Evolutionary conservation across 176 grass and related monocot species (phyloP).

Genomic region (Alopecurus myosuroides): DNA sequence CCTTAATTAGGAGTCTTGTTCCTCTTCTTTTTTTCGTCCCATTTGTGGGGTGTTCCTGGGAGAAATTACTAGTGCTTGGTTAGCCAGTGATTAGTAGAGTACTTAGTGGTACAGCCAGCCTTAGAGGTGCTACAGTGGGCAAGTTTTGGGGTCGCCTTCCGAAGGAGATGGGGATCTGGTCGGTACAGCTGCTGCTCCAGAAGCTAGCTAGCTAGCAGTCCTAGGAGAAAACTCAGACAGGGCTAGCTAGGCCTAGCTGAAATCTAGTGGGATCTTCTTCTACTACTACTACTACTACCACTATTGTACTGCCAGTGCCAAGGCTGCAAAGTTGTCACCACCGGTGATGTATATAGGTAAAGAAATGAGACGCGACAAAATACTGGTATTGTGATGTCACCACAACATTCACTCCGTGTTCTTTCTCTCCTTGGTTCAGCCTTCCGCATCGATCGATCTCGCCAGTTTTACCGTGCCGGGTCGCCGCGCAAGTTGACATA

Average conservation of each 20-base stretch:
- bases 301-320: constrained; percentile 34
- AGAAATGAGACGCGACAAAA: constrained; percentile 43
- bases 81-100: constrained; percentile 35
- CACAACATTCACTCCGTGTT: background rate
- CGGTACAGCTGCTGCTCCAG: constrained; percentile 10
- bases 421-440: background rate
- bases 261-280: constrained; percentile 54
- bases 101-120: constrained; percentile 3
- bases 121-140: constrained; percentile 26
- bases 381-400: constrained; percentile 12
- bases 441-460: constrained; percentile 1
- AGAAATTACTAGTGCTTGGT: constrained; percentile 1
- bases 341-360: constrained; percentile 52
- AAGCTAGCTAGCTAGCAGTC: background rate
- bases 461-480: background rate
- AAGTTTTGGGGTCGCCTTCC: constrained; percentile 54
- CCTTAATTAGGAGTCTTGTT: constrained; percentile 16
- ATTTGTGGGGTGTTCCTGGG: constrained; percentile 13
- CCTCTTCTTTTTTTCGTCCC: background rate
- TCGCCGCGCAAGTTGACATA: background rate
- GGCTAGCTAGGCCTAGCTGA: constrained; percentile 14
- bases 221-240: background rate
- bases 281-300: constrained; percentile 10
- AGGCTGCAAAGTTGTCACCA: constrained; percentile 28
- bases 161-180: constrained; percentile 42